A percentile compares a stretch with the other conserved stretches of the same genome.
These are phyloP conservation scores for Aspergillus fischeri DNA, from an alignment of 2,329 filamentous ascomycete genomes.

Conservation along the genomic window DNA sequence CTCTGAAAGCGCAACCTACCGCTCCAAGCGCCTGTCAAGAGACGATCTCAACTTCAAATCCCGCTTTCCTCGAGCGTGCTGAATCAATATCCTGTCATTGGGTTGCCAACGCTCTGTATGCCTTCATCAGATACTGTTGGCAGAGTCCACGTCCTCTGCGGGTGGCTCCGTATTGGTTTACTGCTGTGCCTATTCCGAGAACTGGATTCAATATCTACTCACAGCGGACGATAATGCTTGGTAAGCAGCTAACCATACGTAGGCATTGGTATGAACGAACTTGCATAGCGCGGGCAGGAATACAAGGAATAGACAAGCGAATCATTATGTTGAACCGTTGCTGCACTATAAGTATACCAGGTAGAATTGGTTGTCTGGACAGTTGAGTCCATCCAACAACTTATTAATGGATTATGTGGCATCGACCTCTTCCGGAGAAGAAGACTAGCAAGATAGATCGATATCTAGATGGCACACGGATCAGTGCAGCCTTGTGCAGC, in stretches of 20 bases:
- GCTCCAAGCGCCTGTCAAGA: neutral
- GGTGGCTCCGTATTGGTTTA: too few species aligned
- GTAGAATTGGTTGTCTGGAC: too few species aligned
- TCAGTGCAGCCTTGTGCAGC: neutral
- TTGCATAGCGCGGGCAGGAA: neutral
- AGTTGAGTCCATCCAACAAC: too few species aligned
- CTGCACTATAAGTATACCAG: too few species aligned
- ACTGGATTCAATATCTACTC: too few species aligned
- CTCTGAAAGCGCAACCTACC: too few species aligned
- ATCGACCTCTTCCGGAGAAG: neutral
- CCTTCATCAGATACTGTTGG: neutral
- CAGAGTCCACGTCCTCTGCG: too few species aligned
- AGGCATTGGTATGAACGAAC: neutral
- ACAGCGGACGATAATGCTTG: too few species aligned
- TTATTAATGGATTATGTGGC: too few species aligned
- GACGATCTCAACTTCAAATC: neutral
- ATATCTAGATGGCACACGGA: neutral
- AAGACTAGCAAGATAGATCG: too few species aligned
- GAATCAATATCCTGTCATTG: neutral
- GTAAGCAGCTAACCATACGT: too few species aligned
- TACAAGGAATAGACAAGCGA: neutral
- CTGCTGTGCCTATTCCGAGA: too few species aligned
- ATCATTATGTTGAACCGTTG: neutral
- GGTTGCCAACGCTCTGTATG: neutral
- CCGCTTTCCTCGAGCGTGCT: neutral